Evolutionary conservation across 257 asterid genomes (phyloP).

Genomic region (Petrea volubilis): DNA sequence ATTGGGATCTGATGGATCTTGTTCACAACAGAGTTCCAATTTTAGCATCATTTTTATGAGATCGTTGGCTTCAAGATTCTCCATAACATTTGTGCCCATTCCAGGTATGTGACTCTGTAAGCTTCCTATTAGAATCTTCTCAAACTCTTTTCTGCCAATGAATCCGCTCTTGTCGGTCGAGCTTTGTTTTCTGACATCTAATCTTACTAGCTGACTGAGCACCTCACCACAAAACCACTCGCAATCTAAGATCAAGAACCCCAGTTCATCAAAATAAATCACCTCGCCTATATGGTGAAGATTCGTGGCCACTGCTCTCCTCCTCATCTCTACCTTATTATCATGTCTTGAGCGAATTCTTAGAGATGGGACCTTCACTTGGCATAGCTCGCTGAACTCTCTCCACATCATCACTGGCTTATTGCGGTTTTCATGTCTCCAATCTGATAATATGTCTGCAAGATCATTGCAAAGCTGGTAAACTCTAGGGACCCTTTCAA

Average conservation of each 20-base stretch:
- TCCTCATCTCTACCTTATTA: slow-evolving; percentile 59
- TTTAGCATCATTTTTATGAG: slow-evolving; percentile 79
- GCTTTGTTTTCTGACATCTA: slow-evolving; percentile 50
- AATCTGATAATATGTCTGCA: slow-evolving; percentile 43
- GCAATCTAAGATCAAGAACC: slow-evolving; percentile 65
- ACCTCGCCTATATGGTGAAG: slow-evolving; percentile 83
- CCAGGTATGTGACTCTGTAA: slow-evolving; percentile 62
- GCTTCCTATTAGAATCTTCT: slow-evolving; percentile 59
- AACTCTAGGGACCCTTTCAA: slow-evolving; percentile 72
- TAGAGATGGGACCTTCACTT: slow-evolving; percentile 67
- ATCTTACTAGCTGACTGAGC: slow-evolving; percentile 49
- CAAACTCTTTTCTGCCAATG: slow-evolving; percentile 65
- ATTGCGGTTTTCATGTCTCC: slow-evolving; percentile 67
- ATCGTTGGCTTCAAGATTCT: slow-evolving; percentile 57
- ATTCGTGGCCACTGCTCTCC: slow-evolving; percentile 62
- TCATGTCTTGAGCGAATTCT: slow-evolving; percentile 66
- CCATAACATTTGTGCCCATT: slow-evolving; percentile 54
- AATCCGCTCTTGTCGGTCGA: slow-evolving; percentile 52
- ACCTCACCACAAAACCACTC: slow-evolving; percentile 87
- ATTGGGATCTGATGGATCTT: slow-evolving; percentile 56
- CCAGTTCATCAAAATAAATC: slow-evolving; percentile 65
- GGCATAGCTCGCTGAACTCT: slow-evolving; percentile 79
- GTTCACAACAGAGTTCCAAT: slow-evolving; percentile 79
- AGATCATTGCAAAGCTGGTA: slow-evolving; percentile 78
- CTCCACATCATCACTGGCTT: slow-evolving; percentile 79